A percentile compares a stretch with the other conserved stretches of the same genome.
phyloP scores from a whole-genome alignment of 2,329 filamentous ascomycete species.

The Aspergillus puulaauensis region DNA sequence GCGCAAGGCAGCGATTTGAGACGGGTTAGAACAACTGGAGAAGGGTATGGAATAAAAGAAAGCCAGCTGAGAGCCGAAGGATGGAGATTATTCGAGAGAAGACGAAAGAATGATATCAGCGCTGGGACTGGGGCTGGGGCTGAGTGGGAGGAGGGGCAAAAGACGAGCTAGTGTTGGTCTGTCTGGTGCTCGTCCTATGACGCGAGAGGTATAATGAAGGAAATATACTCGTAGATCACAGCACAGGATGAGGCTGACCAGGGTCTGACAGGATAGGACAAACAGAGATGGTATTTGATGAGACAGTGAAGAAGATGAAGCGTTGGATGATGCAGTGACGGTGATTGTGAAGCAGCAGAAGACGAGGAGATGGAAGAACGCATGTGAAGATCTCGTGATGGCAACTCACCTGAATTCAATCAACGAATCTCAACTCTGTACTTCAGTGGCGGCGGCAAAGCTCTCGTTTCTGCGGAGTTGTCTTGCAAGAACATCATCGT shows the following conservation, averaged over 20 bases:
- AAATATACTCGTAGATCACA: constrained; percentile 2
- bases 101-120: constrained; percentile 9
- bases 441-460: neutral
- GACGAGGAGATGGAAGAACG: constrained; percentile 11
- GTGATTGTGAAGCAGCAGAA: constrained; percentile 7
- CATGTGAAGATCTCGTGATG: constrained; percentile 17
- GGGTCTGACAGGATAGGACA: neutral
- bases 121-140: neutral
- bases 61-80: neutral
- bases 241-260: neutral
- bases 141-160: constrained; percentile 8
- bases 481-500: neutral
- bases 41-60: neutral
- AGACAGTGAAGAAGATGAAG: constrained; percentile 2
- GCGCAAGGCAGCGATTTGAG: neutral
- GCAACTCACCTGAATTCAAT: neutral
- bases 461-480: neutral
- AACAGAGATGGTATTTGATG: neutral
- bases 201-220: constrained; percentile 6
- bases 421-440: neutral
- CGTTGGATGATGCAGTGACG: neutral
- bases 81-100: neutral
- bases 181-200: neutral
- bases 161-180: neutral
- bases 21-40: neutral